Base-by-base conservation (phyloP, 1,139 yeast genomes). In the Spathaspora sp. region DNA sequence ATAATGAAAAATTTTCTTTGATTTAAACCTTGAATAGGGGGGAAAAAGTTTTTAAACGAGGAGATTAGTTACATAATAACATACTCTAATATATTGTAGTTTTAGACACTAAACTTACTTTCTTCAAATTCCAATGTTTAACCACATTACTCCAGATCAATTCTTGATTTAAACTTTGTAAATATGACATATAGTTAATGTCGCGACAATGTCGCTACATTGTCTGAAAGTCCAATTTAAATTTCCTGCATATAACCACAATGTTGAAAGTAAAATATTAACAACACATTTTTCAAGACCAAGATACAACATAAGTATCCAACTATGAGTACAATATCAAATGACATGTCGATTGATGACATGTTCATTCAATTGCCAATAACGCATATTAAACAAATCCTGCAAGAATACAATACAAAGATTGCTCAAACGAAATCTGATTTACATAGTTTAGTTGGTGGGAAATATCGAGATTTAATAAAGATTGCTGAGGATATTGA, bases 401-500 rank as follows among this genome's bases (percentile, higher is more conserved):
- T 64, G 40, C 48, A 56, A 13, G 65, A 66, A 29, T 72, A 71
- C 49, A 58, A 61, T 39, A 52, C 52, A 23, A 59, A 58, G 38
- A 60, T 60, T 17, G 59, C 58, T 10, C 44, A 53, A 2, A 45
- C 51, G 11, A 51, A 54, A 17, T 58, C 67, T 13, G 81, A 81
- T 44, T 67, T 86, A 25, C 80, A 86, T 47, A 56, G 66, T 2
- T 67, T 85, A 40, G 89, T 86, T 9, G 89, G 90, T 3, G 67
- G 67, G 37, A 81, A 84, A 58, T 86, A 85, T 60, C 69, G 88
- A 45, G 90, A 86, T 54, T 68, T 86, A 55, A 72, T 86, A 33
- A 70, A 77, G 36, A 85, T 86, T 6, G 88, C 91, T 0, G 90
- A 86, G 56, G 80, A 81, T 49, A 83, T 86, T 34, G 78, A 77